Conservation (phyloP, 2,329 filamentous ascomycete species). For the Xylaria digitata region DNA sequence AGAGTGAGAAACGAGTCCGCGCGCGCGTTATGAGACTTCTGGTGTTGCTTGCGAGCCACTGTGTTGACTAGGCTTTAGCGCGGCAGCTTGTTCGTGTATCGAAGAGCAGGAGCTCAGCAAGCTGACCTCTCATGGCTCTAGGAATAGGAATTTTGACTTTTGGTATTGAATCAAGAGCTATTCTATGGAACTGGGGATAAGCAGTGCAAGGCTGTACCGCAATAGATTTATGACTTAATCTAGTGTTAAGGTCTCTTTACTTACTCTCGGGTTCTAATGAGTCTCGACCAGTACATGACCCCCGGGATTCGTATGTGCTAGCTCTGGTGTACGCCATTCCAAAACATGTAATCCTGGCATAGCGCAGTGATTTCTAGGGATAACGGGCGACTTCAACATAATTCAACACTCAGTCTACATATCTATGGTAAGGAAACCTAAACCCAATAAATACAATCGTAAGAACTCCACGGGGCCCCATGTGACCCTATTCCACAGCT, state of each 20-base stretch:
- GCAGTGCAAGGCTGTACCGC: neutral
- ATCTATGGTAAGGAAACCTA: neutral
- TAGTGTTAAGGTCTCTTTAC: neutral
- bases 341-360: neutral
- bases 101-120: slow-evolving; percentile 8
- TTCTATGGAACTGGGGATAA: neutral
- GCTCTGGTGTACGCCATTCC: neutral
- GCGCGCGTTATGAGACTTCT: neutral
- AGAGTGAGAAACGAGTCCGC: neutral
- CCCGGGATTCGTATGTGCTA: neutral
- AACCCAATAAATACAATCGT: neutral
- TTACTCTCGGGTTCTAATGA: neutral
- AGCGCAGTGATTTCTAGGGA: neutral
- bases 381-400: neutral
- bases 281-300: neutral
- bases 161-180: neutral
- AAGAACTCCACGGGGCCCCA: neutral
- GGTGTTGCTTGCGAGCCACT: neutral
- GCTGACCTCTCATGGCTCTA: neutral
- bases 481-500: slow-evolving; percentile 48
- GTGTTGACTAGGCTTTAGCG: neutral
- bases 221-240: neutral
- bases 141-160: neutral
- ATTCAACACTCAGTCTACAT: neutral
- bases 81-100: slow-evolving; percentile 7